Base-by-base conservation (phyloP, 345 rosid species). In the Corymbia maculata region DNA sequence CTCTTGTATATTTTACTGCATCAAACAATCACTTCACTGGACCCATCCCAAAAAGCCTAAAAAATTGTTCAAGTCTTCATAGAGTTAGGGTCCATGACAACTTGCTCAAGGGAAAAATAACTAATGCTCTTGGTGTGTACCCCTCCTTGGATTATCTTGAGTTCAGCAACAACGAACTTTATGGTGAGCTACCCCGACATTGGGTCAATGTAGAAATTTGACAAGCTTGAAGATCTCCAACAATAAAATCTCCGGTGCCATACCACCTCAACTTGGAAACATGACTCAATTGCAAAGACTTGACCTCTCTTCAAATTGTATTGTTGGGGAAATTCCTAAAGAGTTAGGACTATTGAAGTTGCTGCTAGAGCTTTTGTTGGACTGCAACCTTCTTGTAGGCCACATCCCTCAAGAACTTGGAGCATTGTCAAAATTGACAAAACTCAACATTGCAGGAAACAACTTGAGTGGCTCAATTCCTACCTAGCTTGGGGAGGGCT, bases 321-420 rank as follows among this genome's bases (percentile, higher is more conserved):
- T 87, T 2, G 26, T 1, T 5, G 90, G 90, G 30, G 85, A 64
- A 70, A 87, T 87, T 52, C 91, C 88, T 1, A 85, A 52, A 44
- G 79, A 85, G 24, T 53, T 89, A 8, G 95, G 88, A 30, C 88
- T 52, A 4, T 36, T 93, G 86, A 70, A 44, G 13, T 30, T 47
- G 13, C 52, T 92, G 52, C 9, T 0, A 8, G 50, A 26, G 85
- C 86, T 92, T 22, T 4, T 2, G 0, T 75, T 92, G 64, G n/a
- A 51, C 9, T 85, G 52, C 16, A 93, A 92, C 51, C 89, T 87
- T 28, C 85, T 94, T 45, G 89, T 80, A 3, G 90, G 89, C 0
- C 26, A 47, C 5, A 86, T 92, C 36, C 92, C 94, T n/a, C 5
- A 9, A 19, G 91, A 91, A 52, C 16, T 93, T 12, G 89, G 92